Base-by-base conservation (phyloP, 2,329 filamentous ascomycete genomes). In the Penicillium decumbens region DNA sequence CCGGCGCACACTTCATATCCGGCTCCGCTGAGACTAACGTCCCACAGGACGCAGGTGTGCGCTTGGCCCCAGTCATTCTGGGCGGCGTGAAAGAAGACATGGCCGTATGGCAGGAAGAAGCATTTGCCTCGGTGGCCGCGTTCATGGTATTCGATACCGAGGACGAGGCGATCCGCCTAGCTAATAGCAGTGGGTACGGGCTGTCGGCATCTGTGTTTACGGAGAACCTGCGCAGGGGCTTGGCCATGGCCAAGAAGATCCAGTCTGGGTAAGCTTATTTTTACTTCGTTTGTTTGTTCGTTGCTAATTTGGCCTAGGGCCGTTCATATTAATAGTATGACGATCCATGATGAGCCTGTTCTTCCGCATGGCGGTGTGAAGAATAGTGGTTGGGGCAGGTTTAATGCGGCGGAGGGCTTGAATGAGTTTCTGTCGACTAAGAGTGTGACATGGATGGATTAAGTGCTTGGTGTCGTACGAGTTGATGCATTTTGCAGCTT, bases 181-280 rank as follows among this genome's bases (percentile, higher is more conserved):
- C 87, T 4, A 93, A 95, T 64, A 83, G 90, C 56, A 88, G 85
- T 9, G 85, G 88, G 35, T 92, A 89, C 64, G 88, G 88, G 1
- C 75, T 93, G 4, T 76, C 77, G 1, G 79, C 82, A 1, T 78
- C 87, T 0, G 79, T 93, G 1, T 93, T 90, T 65, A 89, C 87
- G 0, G 74, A 80, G 55, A 81, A 88, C 65, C 67, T 91, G 43
- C 65, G 75, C 13, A 72, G 73, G 45, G 83, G 75, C 0, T 65
- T 87, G 54, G 72, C 77, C 1, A 67, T 87, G 37, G 82, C 83
- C 2, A 75, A 71, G 55, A 73, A 74, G 50, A 80, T 87, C 54
- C 81, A 91, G 65, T 79, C 79, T 32, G 88, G 84, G 68, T 72
- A 53, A 54, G 67, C n/a, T 6, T 7, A 6, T 35, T 30, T 43